Evolutionary conservation across 2,329 filamentous ascomycete species (phyloP), one percentile per base, ranked within the genome.

Genomic region (Pestalotiopsis sp.): DNA sequence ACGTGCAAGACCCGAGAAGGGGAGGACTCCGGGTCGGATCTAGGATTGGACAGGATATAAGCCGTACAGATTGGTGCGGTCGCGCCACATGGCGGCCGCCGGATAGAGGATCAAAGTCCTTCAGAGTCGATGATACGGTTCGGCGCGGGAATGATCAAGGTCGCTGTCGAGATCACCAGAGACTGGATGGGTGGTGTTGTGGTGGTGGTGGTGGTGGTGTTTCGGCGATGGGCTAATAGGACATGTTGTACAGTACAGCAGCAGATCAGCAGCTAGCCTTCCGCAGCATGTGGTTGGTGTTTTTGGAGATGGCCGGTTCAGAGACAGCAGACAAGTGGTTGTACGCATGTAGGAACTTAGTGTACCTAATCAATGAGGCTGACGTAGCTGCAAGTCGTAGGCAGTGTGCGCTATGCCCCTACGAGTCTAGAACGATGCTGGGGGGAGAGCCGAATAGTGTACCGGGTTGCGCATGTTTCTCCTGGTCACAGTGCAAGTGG

Each of bases 1-100:
- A 68, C 20, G 64, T 38, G 25, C 3, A 23, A n/a, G 23, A 27
- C 12, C 31, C 20, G 38, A n/a, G 4, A 20, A 25, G 12, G 41
- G n/a, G 64, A n/a, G 14, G 36, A n/a, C 11, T n/a, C 25, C 5
- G 17, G 45, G 64, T 14, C n/a, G 36, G 36, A 14, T n/a, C 17
- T n/a, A 4, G 20, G 9, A 9, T 14, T n/a, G 45, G 5, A 52
- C 45, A 23, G 56, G 56, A 56, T 67, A 49, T 64, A 67, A 67
- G 61, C 78, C 89, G 76, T 90, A 98, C 94, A 99, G 92, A 81
- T 98, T 99, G 75, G 96, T 99, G 83, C 96, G 92, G 88, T 99
- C 96, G 86, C 96, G 94, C 95, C 95, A 99, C 94, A 97, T 97
- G 85, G 88, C 91, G 90, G 87, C 87, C 85, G 84, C 83, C 78